Percentiles rank a stretch among this genome's conserved stretches.
Evolutionary conservation across 2,329 filamentous ascomycete genomes (phyloP).

Genomic region (Scopulariopsis brevicaulis): DNA sequence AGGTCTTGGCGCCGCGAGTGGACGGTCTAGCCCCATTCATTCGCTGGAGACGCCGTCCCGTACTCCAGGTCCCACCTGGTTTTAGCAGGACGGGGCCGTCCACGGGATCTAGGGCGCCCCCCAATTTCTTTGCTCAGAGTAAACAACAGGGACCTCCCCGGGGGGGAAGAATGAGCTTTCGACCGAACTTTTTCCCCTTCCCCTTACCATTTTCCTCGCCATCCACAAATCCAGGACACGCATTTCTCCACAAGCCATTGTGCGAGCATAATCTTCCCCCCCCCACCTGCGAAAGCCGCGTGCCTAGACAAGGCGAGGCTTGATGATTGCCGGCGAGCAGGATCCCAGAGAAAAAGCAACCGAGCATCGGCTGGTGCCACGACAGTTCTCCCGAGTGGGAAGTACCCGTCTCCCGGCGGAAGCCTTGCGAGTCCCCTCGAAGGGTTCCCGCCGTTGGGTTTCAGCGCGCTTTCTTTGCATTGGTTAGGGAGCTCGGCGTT

Average conservation of each 20-base stretch:
- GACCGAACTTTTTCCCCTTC: background rate
- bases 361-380: background rate
- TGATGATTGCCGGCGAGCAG: background rate
- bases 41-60: background rate
- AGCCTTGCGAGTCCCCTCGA: background rate
- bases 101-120: background rate
- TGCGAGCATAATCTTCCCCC: background rate
- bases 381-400: background rate
- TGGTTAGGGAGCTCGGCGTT: slow-evolving; percentile 4
- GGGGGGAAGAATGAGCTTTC: background rate
- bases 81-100: background rate
- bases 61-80: background rate
- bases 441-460: background rate
- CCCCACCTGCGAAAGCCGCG: background rate
- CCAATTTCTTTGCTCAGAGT: background rate
- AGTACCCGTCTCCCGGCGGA: background rate
- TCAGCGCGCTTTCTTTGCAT: slow-evolving; percentile 1
- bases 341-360: background rate
- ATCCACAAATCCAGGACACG: background rate
- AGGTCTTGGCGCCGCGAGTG: background rate
- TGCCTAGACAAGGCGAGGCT: background rate
- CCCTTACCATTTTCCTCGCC: background rate
- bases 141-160: background rate
- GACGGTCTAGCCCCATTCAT: background rate
- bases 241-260: background rate